Percentiles rank a stretch among this genome's conserved stretches.
These are phyloP conservation scores for Eucalyptus curtisii DNA, from an alignment of 345 rosid species.

Conservation along the genomic window DNA sequence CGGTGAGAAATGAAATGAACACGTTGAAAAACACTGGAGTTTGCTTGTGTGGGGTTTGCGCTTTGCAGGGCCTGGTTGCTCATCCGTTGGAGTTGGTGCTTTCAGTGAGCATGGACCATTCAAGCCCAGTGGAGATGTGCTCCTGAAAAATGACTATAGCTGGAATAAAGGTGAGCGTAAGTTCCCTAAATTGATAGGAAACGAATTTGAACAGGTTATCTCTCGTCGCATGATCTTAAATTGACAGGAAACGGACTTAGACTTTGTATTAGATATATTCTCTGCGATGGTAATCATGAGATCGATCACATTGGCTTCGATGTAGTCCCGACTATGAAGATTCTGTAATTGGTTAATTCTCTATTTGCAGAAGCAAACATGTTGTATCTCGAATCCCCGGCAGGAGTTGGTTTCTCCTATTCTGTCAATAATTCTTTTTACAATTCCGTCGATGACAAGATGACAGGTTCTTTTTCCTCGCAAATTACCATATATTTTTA, in stretches of 20 bases:
- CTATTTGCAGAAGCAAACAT: constrained; percentile 29
- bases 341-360: background rate
- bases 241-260: background rate
- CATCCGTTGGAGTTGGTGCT: constrained; percentile 35
- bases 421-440: constrained; percentile 13
- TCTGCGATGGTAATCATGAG: background rate
- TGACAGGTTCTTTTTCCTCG: constrained; percentile 6
- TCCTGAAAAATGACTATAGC: constrained; percentile 16
- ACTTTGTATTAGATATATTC: background rate
- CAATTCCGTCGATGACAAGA: constrained; percentile 1
- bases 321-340: too few species aligned
- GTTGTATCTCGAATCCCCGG: constrained; percentile 39
- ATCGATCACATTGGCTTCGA: background rate
- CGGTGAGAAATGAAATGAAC: background rate
- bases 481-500: background rate
- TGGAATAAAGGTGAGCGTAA: constrained; percentile 26
- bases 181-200: background rate
- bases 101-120: constrained; percentile 35
- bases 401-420: constrained; percentile 48
- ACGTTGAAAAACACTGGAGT: background rate
- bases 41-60: background rate
- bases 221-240: background rate
- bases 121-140: constrained; percentile 6
- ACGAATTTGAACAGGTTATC: background rate
- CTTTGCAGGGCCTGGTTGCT: constrained; percentile 31